Base-by-base conservation (phyloP, 2,329 filamentous ascomycete species). In the Aspergillus eucalypticola region DNA sequence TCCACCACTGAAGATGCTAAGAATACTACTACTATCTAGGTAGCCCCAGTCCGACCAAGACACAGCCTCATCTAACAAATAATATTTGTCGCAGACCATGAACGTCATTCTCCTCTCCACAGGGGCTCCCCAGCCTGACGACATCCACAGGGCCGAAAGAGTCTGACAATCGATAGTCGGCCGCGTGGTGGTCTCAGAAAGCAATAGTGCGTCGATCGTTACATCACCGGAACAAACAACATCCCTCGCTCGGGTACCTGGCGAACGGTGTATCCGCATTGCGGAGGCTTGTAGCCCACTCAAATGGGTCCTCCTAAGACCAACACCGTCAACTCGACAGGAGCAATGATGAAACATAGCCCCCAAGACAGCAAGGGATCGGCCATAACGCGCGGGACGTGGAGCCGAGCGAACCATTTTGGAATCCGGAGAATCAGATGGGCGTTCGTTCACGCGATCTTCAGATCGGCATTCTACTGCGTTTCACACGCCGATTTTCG, bases 201-300 rank as follows among this genome's bases (percentile, higher is more conserved):
- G 32, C 64, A 62, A 67, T 67, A 67, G 60, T 59, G 46, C 21
- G 65, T 44, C 54, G 64, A 63, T 67, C 65, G 19, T 49, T 66
- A 67, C 62, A 64, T 62, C 59, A 62, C 53, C 38, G 17, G 38
- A 15, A 11, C 15, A 32, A 54, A 17, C 52, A 21, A 21, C 52
- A 25, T 32, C 46, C 25, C 23, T 49, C 46, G 23, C 46, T n/a
- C 46, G 13, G 23, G 44, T 15, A 48, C 44, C 44, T 25, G 44
- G 44, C 44, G 44, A 48, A 48, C 44, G 23, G 44, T 21, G 19
- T 21, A 44, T 21, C 17, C 41, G 17, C 41, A 21, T n/a, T 21
- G 41, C 41, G 41, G 41, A 44, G 41, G 41, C 41, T 44, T 5
- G 41, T 13, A 19, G 39, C 39, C 39, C 39, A 42, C 39, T 42